Evolutionary conservation across 129 eudicot species (phyloP).

Genomic region (Oenanthe sinensis): DNA sequence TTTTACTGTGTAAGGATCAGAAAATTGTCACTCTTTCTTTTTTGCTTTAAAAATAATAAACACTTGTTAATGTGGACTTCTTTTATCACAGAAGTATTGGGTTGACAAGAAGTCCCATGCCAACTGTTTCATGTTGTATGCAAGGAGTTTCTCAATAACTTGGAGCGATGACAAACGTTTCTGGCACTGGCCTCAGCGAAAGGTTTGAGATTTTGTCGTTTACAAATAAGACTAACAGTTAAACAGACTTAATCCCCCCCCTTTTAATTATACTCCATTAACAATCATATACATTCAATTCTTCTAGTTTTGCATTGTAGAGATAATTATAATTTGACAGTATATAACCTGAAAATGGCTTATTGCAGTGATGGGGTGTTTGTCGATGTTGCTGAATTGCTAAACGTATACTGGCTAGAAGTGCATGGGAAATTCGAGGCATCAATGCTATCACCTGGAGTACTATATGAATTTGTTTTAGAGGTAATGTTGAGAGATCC

Average conservation of each 20-base stretch:
- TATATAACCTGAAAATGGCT: neutral
- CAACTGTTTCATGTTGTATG: conserved; percentile 68
- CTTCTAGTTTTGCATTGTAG: neutral
- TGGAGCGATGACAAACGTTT: conserved; percentile 58
- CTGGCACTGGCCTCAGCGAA: conserved; percentile 75
- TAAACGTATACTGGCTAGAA: conserved; percentile 50
- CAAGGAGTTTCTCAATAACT: conserved; percentile 50
- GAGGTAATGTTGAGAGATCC: conserved; percentile 32
- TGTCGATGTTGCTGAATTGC: conserved; percentile 31
- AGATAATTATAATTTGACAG: neutral
- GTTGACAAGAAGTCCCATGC: conserved; percentile 40
- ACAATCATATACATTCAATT: neutral
- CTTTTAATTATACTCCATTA: neutral
- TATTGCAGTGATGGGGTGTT: conserved; percentile 24
- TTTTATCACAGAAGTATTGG: conserved; percentile 53
- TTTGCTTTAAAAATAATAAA: neutral
- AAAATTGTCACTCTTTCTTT: neutral
- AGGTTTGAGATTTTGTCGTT: neutral
- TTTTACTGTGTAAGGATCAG: neutral
- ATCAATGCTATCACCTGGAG: conserved; percentile 27
- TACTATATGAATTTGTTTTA: conserved; percentile 30
- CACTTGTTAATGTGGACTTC: neutral
- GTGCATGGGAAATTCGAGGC: conserved; percentile 38
- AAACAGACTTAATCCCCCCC: neutral
- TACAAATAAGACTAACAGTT: neutral